A percentile compares a stretch with the other conserved stretches of the same genome.
Conservation (phyloP, 2,329 filamentous ascomycete genomes). For the Coniochaeta sp. region DNA sequence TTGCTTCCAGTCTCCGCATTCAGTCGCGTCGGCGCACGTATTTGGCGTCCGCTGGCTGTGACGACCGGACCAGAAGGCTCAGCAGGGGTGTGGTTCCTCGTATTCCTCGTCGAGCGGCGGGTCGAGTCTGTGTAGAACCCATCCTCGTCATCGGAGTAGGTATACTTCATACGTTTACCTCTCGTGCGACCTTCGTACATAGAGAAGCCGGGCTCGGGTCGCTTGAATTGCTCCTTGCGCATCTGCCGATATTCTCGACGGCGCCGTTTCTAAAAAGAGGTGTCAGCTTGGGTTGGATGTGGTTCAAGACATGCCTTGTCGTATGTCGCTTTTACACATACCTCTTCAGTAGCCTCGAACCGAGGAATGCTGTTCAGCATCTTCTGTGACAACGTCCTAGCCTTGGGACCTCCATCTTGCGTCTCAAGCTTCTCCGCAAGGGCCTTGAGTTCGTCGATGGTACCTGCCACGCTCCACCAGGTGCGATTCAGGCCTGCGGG, state of each 20-base stretch:
- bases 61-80: constrained; percentile 55
- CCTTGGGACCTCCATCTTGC: constrained; percentile 73
- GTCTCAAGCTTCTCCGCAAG: constrained; percentile 70
- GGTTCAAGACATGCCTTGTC: background rate
- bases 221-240: constrained; percentile 79
- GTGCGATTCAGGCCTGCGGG: constrained; percentile 66
- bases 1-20: constrained; percentile 51
- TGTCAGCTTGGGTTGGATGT: constrained; percentile 8
- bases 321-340: constrained; percentile 37
- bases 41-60: constrained; percentile 83
- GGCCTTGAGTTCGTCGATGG: constrained; percentile 74
- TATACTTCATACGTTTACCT: constrained; percentile 95
- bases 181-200: constrained; percentile 93
- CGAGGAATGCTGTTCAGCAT: constrained; percentile 75
- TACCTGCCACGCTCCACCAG: constrained; percentile 90
- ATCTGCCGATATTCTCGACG: constrained; percentile 84
- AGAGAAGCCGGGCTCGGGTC: constrained; percentile 83
- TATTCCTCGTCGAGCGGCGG: constrained; percentile 67
- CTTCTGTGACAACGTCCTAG: constrained; percentile 67
- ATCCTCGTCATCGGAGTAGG: constrained; percentile 78
- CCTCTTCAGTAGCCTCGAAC: constrained; percentile 90
- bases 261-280: constrained; percentile 66
- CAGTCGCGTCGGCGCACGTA: constrained; percentile 59
- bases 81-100: constrained; percentile 63
- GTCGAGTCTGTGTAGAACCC: constrained; percentile 60